Base-by-base conservation (phyloP, 768 basidiomycete genomes). In the Rhodotorula sphaerocarpa region DNA sequence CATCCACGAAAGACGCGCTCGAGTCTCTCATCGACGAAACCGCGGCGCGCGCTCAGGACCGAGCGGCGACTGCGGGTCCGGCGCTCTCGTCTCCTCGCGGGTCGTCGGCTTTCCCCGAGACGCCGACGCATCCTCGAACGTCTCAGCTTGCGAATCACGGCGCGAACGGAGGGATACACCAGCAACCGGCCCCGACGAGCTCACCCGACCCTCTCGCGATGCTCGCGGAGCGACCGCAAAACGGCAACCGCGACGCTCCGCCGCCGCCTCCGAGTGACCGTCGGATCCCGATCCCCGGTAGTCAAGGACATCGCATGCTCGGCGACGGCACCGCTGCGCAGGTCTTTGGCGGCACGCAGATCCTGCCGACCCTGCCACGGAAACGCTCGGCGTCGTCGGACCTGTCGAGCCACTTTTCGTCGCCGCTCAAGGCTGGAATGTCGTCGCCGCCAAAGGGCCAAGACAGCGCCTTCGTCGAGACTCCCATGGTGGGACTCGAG, bases 191-290 rank as follows among this genome's bases (percentile, higher is more conserved):
- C 34, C 57, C 57, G 0, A 28, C 41, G n/a, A 50, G 46, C 4
- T 63, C 62, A 7, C 62, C 62, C 30, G 62, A 63, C 52, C 62
- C 62, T 1, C 57, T 63, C 45, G 31, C 30, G 14, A 23, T 63
- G 45, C 5, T 25, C 10, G 3, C 9, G 36, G 47, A 18, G n/a
- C 33, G 1, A 42, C 31, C 14, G n/a, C 12, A 9, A 1, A 27
- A 14, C n/a, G 45, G 55, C 33, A 44, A 30, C 23, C 43, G 10
- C 12, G n/a, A 16, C 54, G 44, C n/a, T 23, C 47, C 11, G 21
- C 23, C 30, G 16, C 25, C 27, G 20, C 33, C 23, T 6, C 27
- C 18, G 28, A 3, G 28, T 42, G 39, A 30, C 7, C 47, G 31
- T 7, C 21, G 33, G 18, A 30, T 21, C 48, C 7, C 31, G 23